These are phyloP conservation scores for Kluyveromyces nonfermentans DNA, from an alignment of 805 yeast genomes.

Conservation along the genomic window DNA sequence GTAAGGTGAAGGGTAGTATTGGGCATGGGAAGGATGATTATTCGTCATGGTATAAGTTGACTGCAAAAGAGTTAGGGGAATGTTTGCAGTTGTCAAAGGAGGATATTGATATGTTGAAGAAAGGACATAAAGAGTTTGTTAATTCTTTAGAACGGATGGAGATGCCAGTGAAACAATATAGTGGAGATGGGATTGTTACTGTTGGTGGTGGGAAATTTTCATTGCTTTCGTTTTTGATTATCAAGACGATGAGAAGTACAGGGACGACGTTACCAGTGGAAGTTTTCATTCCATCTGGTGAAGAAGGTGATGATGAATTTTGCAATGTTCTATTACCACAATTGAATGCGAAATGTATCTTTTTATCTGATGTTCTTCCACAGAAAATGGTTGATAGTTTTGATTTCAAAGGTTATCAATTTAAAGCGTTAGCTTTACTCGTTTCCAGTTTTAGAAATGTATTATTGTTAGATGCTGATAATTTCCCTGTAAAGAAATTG, in stretches of 20 bases:
- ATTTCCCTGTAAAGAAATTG: conserved; percentile 42
- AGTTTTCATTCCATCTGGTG: conserved; percentile 61
- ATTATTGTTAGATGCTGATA: conserved; percentile 68
- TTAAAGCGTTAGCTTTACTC: conserved; percentile 61
- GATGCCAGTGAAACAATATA: conserved; percentile 5
- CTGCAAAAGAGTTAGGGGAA: conserved; percentile 6
- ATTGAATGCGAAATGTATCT: conserved; percentile 55
- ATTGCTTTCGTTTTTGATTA: conserved; percentile 48
- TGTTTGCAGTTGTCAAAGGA: conserved; percentile 6
- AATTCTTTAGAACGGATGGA: conserved; percentile 6
- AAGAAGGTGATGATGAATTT: conserved; percentile 62
- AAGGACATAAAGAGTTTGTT: conserved; percentile 11
- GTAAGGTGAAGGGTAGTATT: conserved; percentile 9
- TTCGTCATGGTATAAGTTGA: conserved; percentile 7
- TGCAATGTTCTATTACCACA: conserved; percentile 58
- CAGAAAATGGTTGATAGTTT: conserved; percentile 34
- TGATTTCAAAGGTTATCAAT: conserved; percentile 48
- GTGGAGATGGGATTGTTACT: conserved; percentile 56
- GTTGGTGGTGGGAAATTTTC: conserved; percentile 72
- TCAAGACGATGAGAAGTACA: conserved; percentile 46
- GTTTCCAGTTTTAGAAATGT: conserved; percentile 71
- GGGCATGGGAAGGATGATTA: conserved; percentile 8
- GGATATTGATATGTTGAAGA: conserved; percentile 7
- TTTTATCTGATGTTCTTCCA: conserved; percentile 43
- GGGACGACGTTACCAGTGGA: conserved; percentile 74